Percentiles rank a stretch among this genome's conserved stretches.
phyloP scores from a whole-genome alignment of 2,329 filamentous ascomycete species.

The Blastomyces parvus region DNA sequence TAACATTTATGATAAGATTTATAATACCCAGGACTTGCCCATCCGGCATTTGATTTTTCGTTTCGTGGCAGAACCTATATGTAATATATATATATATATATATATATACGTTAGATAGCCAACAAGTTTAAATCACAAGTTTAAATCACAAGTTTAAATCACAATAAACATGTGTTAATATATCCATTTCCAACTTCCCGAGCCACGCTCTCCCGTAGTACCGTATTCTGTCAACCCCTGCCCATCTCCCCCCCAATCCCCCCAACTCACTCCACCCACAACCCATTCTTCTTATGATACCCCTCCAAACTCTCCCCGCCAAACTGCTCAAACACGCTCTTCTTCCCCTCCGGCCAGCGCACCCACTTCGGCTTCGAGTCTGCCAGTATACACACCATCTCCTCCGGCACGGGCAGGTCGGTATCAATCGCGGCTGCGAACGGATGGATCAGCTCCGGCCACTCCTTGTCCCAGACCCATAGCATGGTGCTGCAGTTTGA shows the following conservation, averaged over 20 bases:
- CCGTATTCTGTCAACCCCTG: neutral
- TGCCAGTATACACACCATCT: conserved; percentile 40
- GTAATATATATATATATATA: neutral
- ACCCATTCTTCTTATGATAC: conserved; percentile 38
- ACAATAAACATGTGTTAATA: neutral
- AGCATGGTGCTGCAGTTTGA: conserved; percentile 40
- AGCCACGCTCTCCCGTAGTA: neutral
- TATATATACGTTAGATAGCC: neutral
- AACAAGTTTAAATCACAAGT: neutral
- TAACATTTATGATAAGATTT: neutral
- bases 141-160: too few relatives aligned
- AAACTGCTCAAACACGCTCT: conserved; percentile 34
- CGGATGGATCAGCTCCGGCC: conserved; percentile 42
- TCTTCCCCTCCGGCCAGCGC: conserved; percentile 41
- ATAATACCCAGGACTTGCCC: neutral
- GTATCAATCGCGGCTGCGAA: conserved; percentile 44
- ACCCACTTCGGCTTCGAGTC: conserved; percentile 40
- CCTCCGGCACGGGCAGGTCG: conserved; percentile 35
- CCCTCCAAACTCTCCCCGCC: conserved; percentile 34
- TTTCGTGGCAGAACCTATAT: neutral
- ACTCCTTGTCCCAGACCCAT: conserved; percentile 40
- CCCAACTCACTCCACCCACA: conserved; percentile 27
- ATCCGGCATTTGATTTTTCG: neutral
- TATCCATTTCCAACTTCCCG: neutral
- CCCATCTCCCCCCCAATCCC: neutral